These are phyloP conservation scores for Quercus glauca DNA, from an alignment of 306 rosid species.

Conservation along the genomic window DNA sequence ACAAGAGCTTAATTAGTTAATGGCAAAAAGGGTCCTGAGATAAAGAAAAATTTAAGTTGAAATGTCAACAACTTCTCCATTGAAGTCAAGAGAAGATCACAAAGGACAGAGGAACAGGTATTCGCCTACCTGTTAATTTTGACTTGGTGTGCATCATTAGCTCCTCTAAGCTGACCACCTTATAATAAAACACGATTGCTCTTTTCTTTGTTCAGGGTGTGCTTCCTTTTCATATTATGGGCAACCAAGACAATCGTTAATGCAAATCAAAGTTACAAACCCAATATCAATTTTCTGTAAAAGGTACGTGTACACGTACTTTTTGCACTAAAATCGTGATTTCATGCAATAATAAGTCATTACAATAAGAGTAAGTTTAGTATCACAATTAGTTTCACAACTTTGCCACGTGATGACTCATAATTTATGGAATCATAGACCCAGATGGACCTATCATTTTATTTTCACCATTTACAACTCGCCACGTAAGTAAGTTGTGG, in stretches of 20 bases:
- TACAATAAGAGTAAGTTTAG: too few relatives aligned
- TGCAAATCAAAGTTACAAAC: too few relatives aligned
- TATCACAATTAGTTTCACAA: too few relatives aligned
- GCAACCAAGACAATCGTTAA: too few relatives aligned
- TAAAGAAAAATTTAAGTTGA: too few relatives aligned
- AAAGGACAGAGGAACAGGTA: background rate
- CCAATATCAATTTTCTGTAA: too few relatives aligned
- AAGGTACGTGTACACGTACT: accelerated
- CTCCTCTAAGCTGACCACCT: background rate
- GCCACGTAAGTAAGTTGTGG: accelerated
- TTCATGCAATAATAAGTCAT: too few relatives aligned
- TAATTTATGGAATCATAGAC: accelerated
- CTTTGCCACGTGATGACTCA: accelerated
- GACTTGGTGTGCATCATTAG: background rate
- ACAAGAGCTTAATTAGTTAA: too few relatives aligned
- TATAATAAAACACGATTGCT: background rate
- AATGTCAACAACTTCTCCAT: background rate
- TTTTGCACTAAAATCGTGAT: too few relatives aligned
- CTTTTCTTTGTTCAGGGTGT: background rate
- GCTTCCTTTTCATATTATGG: background rate
- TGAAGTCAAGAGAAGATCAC: background rate
- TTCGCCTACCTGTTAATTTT: background rate
- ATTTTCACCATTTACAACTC: accelerated
- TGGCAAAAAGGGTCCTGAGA: too few relatives aligned
- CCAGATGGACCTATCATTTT: accelerated